A percentile compares a stretch with the other conserved stretches of the same genome.
Conservation (phyloP, 2,329 filamentous ascomycete species). For the Colletotrichum falcatum region DNA sequence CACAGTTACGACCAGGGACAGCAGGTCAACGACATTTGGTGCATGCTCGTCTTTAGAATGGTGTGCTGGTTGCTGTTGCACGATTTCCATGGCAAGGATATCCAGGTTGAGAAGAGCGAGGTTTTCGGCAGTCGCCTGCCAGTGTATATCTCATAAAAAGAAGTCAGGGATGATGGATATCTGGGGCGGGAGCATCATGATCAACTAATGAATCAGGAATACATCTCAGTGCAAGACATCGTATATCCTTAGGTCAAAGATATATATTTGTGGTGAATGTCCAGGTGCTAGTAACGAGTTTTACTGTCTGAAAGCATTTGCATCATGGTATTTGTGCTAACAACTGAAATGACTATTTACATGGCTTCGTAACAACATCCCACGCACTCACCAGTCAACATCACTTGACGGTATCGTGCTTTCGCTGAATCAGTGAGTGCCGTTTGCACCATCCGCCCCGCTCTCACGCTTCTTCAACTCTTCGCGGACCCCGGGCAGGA, state of each 20-base stretch:
- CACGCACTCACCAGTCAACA: too few species aligned
- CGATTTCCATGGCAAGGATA: constrained; percentile 52
- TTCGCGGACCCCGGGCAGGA: constrained; percentile 63
- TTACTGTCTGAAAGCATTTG: neutral
- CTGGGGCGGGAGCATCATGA: neutral
- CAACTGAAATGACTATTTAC: neutral
- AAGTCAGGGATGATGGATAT: neutral
- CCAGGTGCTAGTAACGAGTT: neutral
- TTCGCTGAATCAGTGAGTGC: neutral
- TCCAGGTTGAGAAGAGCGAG: constrained; percentile 50
- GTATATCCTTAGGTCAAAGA: neutral
- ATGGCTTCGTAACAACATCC: neutral
- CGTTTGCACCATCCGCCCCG: neutral
- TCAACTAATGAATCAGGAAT: neutral
- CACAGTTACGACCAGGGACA: neutral
- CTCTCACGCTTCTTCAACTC: constrained; percentile 47
- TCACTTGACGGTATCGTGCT: neutral
- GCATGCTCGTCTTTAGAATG: constrained; percentile 53
- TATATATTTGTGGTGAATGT: neutral
- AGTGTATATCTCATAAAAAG: constrained; percentile 47
- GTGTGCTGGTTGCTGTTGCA: constrained; percentile 54
- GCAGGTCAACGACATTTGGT: constrained; percentile 47
- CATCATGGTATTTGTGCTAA: neutral
- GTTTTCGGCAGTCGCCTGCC: constrained; percentile 51
- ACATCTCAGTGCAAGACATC: neutral